Base-by-base conservation (phyloP, 177 flowering plant species). In the Telopea speciosissima region DNA sequence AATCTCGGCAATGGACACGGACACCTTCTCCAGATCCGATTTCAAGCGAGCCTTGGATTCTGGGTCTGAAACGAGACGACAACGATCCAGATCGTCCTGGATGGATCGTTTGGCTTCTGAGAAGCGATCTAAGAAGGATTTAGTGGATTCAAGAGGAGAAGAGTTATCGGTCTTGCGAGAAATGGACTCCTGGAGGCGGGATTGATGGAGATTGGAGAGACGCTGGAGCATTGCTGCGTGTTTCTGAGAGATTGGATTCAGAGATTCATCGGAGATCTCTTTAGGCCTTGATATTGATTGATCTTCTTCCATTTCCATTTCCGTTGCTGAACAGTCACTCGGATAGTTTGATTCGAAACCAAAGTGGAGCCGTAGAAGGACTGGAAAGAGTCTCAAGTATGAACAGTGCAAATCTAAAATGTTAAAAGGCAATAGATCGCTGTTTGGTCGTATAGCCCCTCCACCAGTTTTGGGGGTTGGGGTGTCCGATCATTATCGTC, bases 161-260 rank as follows among this genome's bases (percentile, higher is more conserved):
- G 81, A 63, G 59, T 79, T 72, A 56, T 80, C 76, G 40, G 85
- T 65, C 26, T 76, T 76, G n/a, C 70, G 79, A n/a, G 84, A 33
- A n/a, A 36, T 49, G 3, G 83, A 70, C 67, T 73, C 75, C 16
- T 79, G 79, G 31, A 76, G 49, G 21, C 91, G 91, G 68, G 89
- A 71, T 74, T 86, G 83, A 81, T 85, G 87, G 79, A 84, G 90
- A 62, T 80, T 73, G 22, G 90, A 73, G 72, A 90, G 89, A 66
- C 93, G 93, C 21, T 86, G 85, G 60, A 90, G 75, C 88, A 90
- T 81, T 21, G 83, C 80, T 1, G 78, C 80, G 49, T 84, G 93
- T 81, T 85, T 89, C 40, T 81, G 78, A 8, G 75, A 45, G 22
- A 60, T 26, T 1, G 79, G 71, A 69, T 82, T 81, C 25, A 74